Evolutionary conservation across 2,329 filamentous ascomycete species (phyloP), one percentile per base, ranked within the genome.

Genomic region (Alternaria ethzedia): DNA sequence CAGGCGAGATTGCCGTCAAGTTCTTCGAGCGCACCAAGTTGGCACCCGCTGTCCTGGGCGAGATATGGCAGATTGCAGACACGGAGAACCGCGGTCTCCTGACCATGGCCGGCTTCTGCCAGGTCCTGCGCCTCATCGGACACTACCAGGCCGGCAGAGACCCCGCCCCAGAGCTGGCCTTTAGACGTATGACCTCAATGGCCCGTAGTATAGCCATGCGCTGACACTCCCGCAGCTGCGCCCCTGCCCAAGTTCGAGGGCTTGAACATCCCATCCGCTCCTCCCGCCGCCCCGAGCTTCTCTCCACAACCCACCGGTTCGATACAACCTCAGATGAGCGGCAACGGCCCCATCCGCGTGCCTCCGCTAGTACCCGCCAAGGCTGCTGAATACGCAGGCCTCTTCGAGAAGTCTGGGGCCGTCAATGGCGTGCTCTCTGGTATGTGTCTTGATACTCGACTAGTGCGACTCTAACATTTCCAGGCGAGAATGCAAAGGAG

Each of bases 61-160:
- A 97, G 92, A 98, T 99, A 86, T 99, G 96, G 96, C 95, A 98
- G 83, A 96, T 99, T 79, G 95, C 96, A 71, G 96, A 99, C 83
- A 94, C 89, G 70, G 95, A 98, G 83, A 99, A 99, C 83, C 89
- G 94, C 69, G 96, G 96, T 56, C 91, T 98, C 71, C 85, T 99
- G 70, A 97, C 94, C 32, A 94, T 94, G 20, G 89, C 94, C 45
- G 96, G 95, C 78, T 99, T 99, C 82, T 93, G 94, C 65, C 88
- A 97, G 78, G 96, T 97, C 61, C 83, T 99, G 78, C 89, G 96
- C 75, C 89, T 99, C 78, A 98, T 99, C 78, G 96, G 94, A 64
- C 96, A 98, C 83, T 94, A 94, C 69, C 96, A 99, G 83, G 92
- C 91, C 68, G 92, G 93, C 74, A 89, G 91, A 79, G 89, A 93